Percentiles rank a stretch among this genome's conserved stretches.
phyloP scores from a whole-genome alignment of 495 filamentous ascomycete genomes.

The Talaromyces nanjingensis region DNA sequence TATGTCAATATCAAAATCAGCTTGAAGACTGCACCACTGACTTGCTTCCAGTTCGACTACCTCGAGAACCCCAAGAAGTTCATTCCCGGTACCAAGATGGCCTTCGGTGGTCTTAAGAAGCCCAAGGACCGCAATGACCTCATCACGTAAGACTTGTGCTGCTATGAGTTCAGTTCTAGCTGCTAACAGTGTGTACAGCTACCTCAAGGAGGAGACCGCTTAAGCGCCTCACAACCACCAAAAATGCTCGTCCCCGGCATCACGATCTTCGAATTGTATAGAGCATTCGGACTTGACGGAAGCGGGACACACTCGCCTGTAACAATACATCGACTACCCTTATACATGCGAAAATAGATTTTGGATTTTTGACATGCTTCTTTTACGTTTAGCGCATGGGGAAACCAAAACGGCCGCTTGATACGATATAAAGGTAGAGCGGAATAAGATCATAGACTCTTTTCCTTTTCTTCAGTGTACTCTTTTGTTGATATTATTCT shows the following conservation, averaged over 20 bases:
- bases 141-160: slow-evolving; percentile 66
- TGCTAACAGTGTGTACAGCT: slow-evolving; percentile 30
- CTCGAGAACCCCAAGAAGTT: slow-evolving; percentile 92
- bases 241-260: slow-evolving; percentile 4
- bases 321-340: slow-evolving; percentile 9
- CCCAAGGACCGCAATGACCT: slow-evolving; percentile 98
- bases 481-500: slow-evolving; percentile 3
- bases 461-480: neutral
- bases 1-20: slow-evolving; percentile 34
- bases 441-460: slow-evolving; percentile 8
- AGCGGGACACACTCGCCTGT: slow-evolving; percentile 2
- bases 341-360: slow-evolving; percentile 6
- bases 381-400: neutral
- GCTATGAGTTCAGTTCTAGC: neutral
- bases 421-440: slow-evolving; percentile 3
- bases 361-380: slow-evolving; percentile 1
- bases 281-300: neutral
- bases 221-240: slow-evolving; percentile 33
- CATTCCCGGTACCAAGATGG: slow-evolving; percentile 99
- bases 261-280: slow-evolving; percentile 4
- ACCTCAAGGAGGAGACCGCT: slow-evolving; percentile 54
- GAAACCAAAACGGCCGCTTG: slow-evolving; percentile 2
- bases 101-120: slow-evolving; percentile 99
- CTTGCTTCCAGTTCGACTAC: slow-evolving; percentile 60
- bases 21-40: neutral